These are phyloP conservation scores for Lactarius hengduanensis DNA, from an alignment of 768 basidiomycete genomes.

Conservation along the genomic window DNA sequence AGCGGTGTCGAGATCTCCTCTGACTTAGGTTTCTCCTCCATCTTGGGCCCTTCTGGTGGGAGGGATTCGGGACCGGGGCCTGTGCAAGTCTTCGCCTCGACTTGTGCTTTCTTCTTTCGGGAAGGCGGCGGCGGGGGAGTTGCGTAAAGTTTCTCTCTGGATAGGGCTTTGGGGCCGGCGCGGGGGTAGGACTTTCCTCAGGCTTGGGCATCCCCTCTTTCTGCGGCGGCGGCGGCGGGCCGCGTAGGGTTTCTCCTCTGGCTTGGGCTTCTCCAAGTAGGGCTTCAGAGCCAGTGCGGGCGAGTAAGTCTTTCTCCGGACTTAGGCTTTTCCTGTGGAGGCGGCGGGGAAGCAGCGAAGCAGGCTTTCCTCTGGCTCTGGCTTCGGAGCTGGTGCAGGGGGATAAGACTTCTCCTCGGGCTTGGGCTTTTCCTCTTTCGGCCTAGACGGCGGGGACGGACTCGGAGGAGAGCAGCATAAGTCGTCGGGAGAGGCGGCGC, in stretches of 20 bases:
- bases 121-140: background rate
- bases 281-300: background rate
- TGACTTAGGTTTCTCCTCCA: background rate
- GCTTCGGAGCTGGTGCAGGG: background rate
- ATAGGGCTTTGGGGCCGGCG: background rate
- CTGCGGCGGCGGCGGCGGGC: background rate
- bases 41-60: background rate
- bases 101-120: constrained; percentile 10
- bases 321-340: too few species aligned
- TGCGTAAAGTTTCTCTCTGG: background rate
- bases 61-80: background rate
- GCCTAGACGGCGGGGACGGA: background rate
- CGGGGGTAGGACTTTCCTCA: background rate
- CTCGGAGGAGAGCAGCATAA: background rate
- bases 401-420: constrained; percentile 11
- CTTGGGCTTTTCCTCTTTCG: background rate
- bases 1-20: background rate
- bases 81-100: constrained; percentile 9
- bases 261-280: background rate
- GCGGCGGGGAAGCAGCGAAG: too few species aligned
- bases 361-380: background rate
- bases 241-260: too few species aligned
- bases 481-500: too few species aligned
- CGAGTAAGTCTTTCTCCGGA: background rate
- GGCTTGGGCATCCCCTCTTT: constrained; percentile 7